Evolutionary conservation across 2,329 filamentous ascomycete species (phyloP), one percentile per base, ranked within the genome.

Genomic region (Penicillium paneum): DNA sequence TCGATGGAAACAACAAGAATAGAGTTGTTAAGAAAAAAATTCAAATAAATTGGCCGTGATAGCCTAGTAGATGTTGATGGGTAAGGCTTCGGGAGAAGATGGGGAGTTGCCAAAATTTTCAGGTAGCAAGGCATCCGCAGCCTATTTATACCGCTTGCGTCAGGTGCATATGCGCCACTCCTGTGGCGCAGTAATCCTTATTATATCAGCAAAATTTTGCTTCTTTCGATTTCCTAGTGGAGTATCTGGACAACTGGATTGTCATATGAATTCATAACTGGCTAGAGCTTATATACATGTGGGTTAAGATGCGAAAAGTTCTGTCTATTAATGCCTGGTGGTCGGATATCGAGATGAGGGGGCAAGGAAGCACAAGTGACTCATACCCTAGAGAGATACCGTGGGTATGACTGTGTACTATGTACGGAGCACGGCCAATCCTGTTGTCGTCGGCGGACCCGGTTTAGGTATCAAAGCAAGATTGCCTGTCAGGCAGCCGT

Each of bases 51-150:
- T 34, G 40, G 36, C 38, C 36, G 46, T 41, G 53, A 58, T 45
- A 50, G 28, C 29, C 17, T 31, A 35, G 35, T 41, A 53, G 52
- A 52, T 54, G 54, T 51, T 44, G 59, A 56, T 63, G 44, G 50
- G 24, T 49, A 53, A 36, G 24, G n/a, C 19, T n/a, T 43, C 19
- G 19, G 26, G 21, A 46, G 54, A 50, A 58, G 49, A 59, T 51
- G 49, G 24, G 36, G 53, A 58, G 57, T 50, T 67, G 62, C 65
- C 62, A 63, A 64, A 49, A 58, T 64, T 67, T 57, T 58, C 58
- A 61, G 60, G 65, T 64, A 59, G 60, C 61, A 65, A 68, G 63
- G 64, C 64, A 66, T 49, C 63, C 50, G 60, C 49, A 49, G 36
- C 29, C 40, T 51, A 46, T 51, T 55, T 55, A 55, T 55, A 52